Evolutionary conservation across 257 asterid genomes (phyloP).

Genomic region (Plantago major): DNA sequence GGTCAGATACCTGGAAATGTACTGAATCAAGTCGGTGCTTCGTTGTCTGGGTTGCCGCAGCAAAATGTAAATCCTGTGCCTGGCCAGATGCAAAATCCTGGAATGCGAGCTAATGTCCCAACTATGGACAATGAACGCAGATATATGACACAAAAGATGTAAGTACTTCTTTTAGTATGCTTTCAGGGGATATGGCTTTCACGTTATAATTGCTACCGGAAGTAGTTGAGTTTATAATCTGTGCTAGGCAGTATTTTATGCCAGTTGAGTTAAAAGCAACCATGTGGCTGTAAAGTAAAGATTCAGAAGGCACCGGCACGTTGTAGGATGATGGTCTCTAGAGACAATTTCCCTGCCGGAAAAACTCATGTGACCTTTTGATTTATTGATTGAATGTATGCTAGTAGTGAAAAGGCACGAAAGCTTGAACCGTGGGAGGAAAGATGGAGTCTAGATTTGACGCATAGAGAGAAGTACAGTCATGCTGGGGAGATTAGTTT

Average conservation of each 20-base stretch:
- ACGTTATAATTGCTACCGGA: slow-evolving; percentile 11
- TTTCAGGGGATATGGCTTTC: neutral
- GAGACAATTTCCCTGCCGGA: neutral
- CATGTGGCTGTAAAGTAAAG: neutral
- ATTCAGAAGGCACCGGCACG: neutral
- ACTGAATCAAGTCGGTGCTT: slow-evolving; percentile 52
- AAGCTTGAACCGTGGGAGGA: no score
- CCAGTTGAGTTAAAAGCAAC: neutral
- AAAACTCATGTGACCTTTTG: no score
- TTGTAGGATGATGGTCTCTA: neutral
- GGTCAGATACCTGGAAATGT: slow-evolving; percentile 72
- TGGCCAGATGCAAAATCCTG: slow-evolving; percentile 70
- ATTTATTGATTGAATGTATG: no score
- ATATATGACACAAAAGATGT: slow-evolving; percentile 62
- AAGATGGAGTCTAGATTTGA: no score
- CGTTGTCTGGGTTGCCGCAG: slow-evolving; percentile 51
- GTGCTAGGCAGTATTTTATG: neutral
- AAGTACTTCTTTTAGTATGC: slow-evolving; percentile 25
- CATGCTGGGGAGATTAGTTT: no score
- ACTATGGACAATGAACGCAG: slow-evolving; percentile 59
- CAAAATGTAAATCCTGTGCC: slow-evolving; percentile 59
- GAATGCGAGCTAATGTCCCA: slow-evolving; percentile 35
- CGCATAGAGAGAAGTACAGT: no score
- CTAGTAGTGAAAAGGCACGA: no score
- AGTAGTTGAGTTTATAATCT: neutral